Conservation (phyloP, 129 eudicot genomes). For the Dittrichia graveolens region DNA sequence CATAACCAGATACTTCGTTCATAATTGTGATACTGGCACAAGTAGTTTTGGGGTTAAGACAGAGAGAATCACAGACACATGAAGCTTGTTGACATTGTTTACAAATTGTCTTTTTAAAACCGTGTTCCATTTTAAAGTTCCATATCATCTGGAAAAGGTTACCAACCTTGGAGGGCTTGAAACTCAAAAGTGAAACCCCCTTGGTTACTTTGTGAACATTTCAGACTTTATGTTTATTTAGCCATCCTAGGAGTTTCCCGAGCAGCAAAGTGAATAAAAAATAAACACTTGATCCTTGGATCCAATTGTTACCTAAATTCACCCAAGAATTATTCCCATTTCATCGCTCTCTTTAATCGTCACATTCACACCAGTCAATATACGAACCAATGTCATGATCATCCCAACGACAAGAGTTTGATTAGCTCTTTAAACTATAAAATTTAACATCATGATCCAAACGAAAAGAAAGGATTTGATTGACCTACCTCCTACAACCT, state of each 20-base stretch:
- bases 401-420: too few species aligned
- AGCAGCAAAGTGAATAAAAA: slow-evolving; percentile 1
- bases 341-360: slow-evolving; percentile 11
- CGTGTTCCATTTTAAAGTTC: background rate
- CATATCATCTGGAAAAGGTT: background rate
- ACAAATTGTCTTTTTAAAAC: background rate
- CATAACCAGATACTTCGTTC: background rate
- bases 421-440: too few species aligned
- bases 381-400: background rate
- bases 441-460: too few species aligned
- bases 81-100: background rate
- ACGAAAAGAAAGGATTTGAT: too few species aligned
- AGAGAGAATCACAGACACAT: background rate
- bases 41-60: slow-evolving; percentile 3
- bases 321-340: background rate
- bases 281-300: slow-evolving; percentile 16
- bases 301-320: background rate
- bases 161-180: background rate
- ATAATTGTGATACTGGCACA: background rate
- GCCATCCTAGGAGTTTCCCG: background rate
- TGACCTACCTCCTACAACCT: too few species aligned
- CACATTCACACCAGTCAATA: background rate
- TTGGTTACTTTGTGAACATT: background rate
- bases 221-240: background rate
- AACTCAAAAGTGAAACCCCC: background rate